phyloP scores from a whole-genome alignment of 2,329 filamentous ascomycete species.

The Curvularia hawaiiensis region DNA sequence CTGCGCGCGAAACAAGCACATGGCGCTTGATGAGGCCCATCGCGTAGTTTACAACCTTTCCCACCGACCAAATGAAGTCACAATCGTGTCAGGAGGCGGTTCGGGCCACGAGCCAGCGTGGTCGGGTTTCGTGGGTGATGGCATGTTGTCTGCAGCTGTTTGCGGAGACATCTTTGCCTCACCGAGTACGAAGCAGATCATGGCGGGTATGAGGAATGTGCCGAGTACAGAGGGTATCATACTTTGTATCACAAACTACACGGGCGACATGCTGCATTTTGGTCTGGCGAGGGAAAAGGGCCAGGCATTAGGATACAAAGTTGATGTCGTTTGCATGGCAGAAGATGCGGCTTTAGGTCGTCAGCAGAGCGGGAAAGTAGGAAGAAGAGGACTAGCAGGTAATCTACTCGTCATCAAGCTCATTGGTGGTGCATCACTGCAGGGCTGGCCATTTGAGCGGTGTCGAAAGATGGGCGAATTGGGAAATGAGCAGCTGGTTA shows the following conservation, averaged over 20 bases:
- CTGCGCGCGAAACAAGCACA: conserved; percentile 51
- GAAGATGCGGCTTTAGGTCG: conserved; percentile 56
- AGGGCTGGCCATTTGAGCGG: conserved; percentile 52
- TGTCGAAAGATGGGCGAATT: conserved; percentile 52
- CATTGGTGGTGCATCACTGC: conserved; percentile 53
- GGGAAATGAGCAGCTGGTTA: conserved; percentile 54
- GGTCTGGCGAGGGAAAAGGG: conserved; percentile 56
- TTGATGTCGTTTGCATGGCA: conserved; percentile 55
- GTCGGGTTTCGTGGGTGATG: conserved; percentile 56
- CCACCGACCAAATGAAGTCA: conserved; percentile 51
- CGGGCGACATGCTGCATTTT: conserved; percentile 57
- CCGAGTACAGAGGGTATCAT: conserved; percentile 54
- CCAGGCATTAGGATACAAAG: conserved; percentile 51
- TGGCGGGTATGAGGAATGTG: conserved; percentile 54
- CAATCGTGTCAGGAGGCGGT: conserved; percentile 55
- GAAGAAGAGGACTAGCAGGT: conserved; percentile 56
- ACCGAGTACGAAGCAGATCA: conserved; percentile 56
- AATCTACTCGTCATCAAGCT: conserved; percentile 58
- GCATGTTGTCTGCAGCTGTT: conserved; percentile 55
- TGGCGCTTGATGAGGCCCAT: conserved; percentile 52
- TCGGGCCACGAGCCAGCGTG: conserved; percentile 57
- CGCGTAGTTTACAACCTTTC: conserved; percentile 56
- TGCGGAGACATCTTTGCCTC: conserved; percentile 57
- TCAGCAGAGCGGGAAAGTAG: conserved; percentile 55
- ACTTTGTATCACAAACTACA: conserved; percentile 57